phyloP scores from a whole-genome alignment of 805 yeast genomes.

The Metschnikowia picachoensis region DNA sequence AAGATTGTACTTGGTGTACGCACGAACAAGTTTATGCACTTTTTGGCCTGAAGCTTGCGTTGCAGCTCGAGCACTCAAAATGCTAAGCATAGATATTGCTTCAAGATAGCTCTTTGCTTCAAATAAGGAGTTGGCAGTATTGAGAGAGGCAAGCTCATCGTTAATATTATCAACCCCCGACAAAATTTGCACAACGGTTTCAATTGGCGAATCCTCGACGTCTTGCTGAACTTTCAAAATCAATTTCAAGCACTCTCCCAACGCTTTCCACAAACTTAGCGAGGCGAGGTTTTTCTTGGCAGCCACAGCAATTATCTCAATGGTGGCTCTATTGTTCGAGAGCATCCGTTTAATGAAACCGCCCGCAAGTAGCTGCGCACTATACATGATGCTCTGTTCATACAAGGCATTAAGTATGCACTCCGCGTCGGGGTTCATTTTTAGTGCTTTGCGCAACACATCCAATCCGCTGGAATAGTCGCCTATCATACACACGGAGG shows the following conservation, averaged over 20 bases:
- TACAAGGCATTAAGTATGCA: constrained; percentile 48
- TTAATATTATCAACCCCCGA: constrained; percentile 15
- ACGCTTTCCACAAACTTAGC: constrained; percentile 61
- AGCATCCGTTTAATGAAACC: constrained; percentile 71
- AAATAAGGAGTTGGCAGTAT: constrained; percentile 10
- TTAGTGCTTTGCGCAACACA: constrained; percentile 42
- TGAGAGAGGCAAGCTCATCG: constrained; percentile 20
- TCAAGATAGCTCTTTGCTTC: constrained; percentile 19
- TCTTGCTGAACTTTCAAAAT: constrained; percentile 55
- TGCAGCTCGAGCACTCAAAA: constrained; percentile 48
- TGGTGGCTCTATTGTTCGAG: constrained; percentile 42
- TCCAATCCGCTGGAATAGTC: constrained; percentile 60
- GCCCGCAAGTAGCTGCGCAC: constrained; percentile 46
- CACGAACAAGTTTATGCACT: constrained; percentile 45
- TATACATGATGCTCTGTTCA: constrained; percentile 53
- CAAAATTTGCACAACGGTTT: constrained; percentile 17
- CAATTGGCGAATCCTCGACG: constrained; percentile 45
- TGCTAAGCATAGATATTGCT: constrained; percentile 38
- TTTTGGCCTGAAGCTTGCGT: constrained; percentile 32
- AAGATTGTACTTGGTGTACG: constrained; percentile 61
- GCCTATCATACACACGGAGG: constrained; percentile 58
- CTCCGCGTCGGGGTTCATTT: constrained; percentile 43
- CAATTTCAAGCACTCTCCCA: constrained; percentile 54
- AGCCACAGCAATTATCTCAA: constrained; percentile 41
- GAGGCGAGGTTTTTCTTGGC: constrained; percentile 35